phyloP scores from a whole-genome alignment of 306 rosid genomes.

The Vicia faba region DNA sequence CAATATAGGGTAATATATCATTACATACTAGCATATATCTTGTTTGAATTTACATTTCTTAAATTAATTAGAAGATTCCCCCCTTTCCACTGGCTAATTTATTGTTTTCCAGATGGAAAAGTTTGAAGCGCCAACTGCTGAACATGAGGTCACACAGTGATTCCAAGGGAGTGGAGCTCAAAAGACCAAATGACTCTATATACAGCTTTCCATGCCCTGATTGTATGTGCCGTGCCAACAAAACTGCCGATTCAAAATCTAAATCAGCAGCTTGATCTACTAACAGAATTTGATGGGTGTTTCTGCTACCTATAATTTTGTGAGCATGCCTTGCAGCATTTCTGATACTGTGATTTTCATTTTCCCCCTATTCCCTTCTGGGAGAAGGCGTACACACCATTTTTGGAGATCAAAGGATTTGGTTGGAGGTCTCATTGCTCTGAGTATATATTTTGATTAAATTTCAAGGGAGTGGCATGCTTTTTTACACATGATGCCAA shows the following conservation, averaged over 20 bases:
- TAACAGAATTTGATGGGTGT: slow-evolving; percentile 43
- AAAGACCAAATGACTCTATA: slow-evolving; percentile 87
- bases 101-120: slow-evolving; percentile 75
- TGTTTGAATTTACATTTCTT: slow-evolving; percentile 16
- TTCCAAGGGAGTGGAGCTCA: slow-evolving; percentile 87
- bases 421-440: slow-evolving; percentile 55
- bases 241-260: slow-evolving; percentile 57
- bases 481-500: slow-evolving; percentile 47
- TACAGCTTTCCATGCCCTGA: slow-evolving; percentile 98
- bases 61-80: not conserved
- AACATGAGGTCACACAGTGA: slow-evolving; percentile 85
- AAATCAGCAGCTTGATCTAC: slow-evolving; percentile 57
- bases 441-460: slow-evolving; percentile 52
- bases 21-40: slow-evolving; percentile 13
- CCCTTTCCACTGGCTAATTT: not conserved
- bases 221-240: slow-evolving; percentile 88
- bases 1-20: slow-evolving; percentile 70
- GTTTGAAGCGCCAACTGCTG: slow-evolving; percentile 84
- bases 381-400: slow-evolving; percentile 57
- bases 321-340: slow-evolving; percentile 52
- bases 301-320: slow-evolving; percentile 44
- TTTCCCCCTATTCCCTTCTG: slow-evolving; percentile 51
- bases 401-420: slow-evolving; percentile 55
- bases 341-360: slow-evolving; percentile 62
- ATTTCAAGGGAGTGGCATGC: slow-evolving; percentile 49